Evolutionary conservation across 306 rosid genomes (phyloP).

Genomic region (Senna tora): DNA sequence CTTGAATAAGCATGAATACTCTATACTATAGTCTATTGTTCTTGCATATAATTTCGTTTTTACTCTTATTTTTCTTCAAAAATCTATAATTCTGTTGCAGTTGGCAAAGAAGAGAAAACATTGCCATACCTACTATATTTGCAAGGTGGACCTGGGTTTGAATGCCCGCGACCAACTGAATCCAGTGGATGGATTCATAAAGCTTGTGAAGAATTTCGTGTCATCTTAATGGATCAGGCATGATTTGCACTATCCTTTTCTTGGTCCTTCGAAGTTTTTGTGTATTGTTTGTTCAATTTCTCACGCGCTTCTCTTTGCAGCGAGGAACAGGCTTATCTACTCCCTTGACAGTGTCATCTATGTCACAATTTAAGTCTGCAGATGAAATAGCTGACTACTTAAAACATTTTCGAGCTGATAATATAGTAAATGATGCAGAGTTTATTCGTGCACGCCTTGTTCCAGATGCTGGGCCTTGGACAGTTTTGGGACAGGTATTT

Average conservation of each 20-base stretch:
- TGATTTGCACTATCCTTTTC: slow-evolving; percentile 33
- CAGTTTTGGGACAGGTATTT: slow-evolving; percentile 91
- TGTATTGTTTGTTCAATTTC: slow-evolving; percentile 35
- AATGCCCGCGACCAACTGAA: slow-evolving; percentile 80
- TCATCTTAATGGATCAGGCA: slow-evolving; percentile 95
- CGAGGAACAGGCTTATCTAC: slow-evolving; percentile 98
- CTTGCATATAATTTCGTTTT: neutral
- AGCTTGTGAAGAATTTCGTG: slow-evolving; percentile 85
- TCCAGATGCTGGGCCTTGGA: slow-evolving; percentile 89
- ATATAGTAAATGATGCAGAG: slow-evolving; percentile 89
- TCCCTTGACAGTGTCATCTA: slow-evolving; percentile 83
- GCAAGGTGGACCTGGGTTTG: slow-evolving; percentile 99
- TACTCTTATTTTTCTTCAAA: slow-evolving; percentile 31
- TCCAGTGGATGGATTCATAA: slow-evolving; percentile 85
- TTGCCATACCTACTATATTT: slow-evolving; percentile 81
- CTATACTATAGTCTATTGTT: neutral
- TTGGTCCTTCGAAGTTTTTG: neutral
- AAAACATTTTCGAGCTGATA: slow-evolving; percentile 89
- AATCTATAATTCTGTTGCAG: slow-evolving; percentile 49
- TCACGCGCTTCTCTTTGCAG: slow-evolving; percentile 53
- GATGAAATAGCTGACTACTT: slow-evolving; percentile 64
- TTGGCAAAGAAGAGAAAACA: slow-evolving; percentile 76
- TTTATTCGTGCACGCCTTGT: slow-evolving; percentile 79
- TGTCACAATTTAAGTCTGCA: slow-evolving; percentile 77
- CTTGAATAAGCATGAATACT: neutral